Evolutionary conservation across 306 rosid genomes (phyloP).

Genomic region (Begonia masoniana): DNA sequence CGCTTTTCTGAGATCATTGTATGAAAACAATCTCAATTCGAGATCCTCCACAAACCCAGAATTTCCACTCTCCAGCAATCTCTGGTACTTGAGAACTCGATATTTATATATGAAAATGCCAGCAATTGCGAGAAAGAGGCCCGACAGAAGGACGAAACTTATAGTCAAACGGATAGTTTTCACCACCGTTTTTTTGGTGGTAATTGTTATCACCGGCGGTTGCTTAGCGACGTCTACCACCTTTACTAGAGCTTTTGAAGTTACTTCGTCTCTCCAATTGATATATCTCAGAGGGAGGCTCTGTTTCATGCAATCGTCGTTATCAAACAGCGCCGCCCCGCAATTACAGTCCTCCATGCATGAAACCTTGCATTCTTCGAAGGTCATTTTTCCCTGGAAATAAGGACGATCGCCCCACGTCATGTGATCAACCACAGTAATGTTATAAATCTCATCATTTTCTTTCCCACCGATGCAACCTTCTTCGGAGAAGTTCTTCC

Average conservation of each 20-base stretch:
- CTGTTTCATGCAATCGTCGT: background rate
- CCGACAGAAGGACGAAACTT: background rate
- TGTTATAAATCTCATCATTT: background rate
- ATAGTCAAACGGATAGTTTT: background rate
- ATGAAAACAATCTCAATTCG: slow-evolving; percentile 11
- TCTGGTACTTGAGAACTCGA: slow-evolving; percentile 5
- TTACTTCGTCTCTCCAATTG: background rate
- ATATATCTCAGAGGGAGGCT: slow-evolving; percentile 8
- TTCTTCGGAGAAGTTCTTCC: background rate
- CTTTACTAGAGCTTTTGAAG: background rate
- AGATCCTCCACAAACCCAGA: background rate
- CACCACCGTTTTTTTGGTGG: background rate
- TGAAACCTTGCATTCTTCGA: background rate
- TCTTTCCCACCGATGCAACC: background rate
- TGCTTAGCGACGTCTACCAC: background rate
- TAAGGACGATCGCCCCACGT: background rate
- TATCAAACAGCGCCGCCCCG: slow-evolving; percentile 1
- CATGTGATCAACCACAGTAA: background rate
- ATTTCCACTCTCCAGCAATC: slow-evolving; percentile 4
- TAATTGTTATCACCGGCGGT: background rate
- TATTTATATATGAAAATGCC: slow-evolving; percentile 4
- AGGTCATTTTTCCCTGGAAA: background rate
- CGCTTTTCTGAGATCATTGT: slow-evolving; percentile 10
- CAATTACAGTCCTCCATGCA: slow-evolving; percentile 11
- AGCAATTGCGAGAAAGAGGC: background rate